Evolutionary conservation across 192 early-diverging fungal species (phyloP), one percentile per base, ranked within the genome.

Genomic region (Mortierella hygrophila): DNA sequence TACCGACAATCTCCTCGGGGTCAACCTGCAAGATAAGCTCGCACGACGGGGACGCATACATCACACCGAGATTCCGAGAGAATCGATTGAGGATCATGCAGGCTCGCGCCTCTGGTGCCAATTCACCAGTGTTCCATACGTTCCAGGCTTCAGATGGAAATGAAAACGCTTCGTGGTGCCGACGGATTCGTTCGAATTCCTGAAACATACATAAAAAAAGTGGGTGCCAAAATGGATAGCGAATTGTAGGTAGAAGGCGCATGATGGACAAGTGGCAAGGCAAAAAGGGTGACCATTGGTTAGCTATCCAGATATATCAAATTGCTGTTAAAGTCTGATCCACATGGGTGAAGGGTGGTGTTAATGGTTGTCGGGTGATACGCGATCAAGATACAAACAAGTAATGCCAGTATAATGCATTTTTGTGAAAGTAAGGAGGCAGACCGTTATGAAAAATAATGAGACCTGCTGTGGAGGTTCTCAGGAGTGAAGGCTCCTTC

Each of bases 81-180:
- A 77, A 86, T 0, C 84, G 78, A 47, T 86, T 86, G 13, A 86
- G 78, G 54, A 86, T 77, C 73, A 86, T 42, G 38, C 84, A 86
- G 37, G 63, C 79, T 8, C 84, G 74, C 26, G 40, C 23, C 63
- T 86, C 84, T 29, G 75, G 78, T 1, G 69, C 63, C 29, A 86
- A 23, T 1, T 38, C 57, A 1, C 11, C 23, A 21, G 70, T 3
- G 47, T 81, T 46, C 84, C 84, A 86, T 20, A 69, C 23, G 47
- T 81, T 46, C 84, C 84, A 86, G 8, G 74, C 23, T 0, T 21
- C 70, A 37, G 80, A 47, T 8, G 35, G 6, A n/a, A 82, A 82
- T 0, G 35, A 16, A n/a, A 82, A 82, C 0, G 80, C 80, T 32
- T 55, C 52, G 10, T 82, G 80, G 47, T 82, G 80, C 18, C 73